These are phyloP conservation scores for Ogataea polymorpha DNA, from an alignment of 805 yeast species.

Conservation along the genomic window DNA sequence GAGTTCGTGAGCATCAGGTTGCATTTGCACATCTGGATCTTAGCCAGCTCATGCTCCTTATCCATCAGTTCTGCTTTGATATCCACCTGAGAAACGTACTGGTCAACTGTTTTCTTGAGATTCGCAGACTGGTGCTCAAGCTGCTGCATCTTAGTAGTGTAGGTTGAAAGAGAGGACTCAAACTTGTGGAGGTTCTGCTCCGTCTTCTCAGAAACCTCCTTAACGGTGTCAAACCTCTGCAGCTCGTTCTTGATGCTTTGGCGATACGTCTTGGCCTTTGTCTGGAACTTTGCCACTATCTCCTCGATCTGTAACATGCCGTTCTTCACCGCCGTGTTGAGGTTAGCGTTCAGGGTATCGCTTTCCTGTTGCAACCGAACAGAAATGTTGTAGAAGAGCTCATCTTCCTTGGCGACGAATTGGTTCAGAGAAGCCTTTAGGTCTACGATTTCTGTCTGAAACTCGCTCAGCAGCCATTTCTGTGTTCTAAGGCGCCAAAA, in stretches of 20 bases:
- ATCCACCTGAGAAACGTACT: constrained; percentile 10
- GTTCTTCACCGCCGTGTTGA: constrained; percentile 6
- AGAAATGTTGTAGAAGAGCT: constrained; percentile 10
- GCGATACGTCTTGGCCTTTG: constrained; percentile 8
- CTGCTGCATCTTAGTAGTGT: constrained; percentile 3
- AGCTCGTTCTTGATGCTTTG: constrained; percentile 11
- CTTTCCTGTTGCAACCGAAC: constrained; percentile 12
- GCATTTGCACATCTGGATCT: constrained; percentile 27
- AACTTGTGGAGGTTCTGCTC: constrained; percentile 5
- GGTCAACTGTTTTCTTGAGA: constrained; percentile 7
- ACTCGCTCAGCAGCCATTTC: neutral
- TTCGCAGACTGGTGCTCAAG: constrained; percentile 3
- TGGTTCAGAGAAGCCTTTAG: constrained; percentile 1
- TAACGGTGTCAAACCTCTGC: constrained; percentile 7
- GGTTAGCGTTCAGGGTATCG: constrained; percentile 3
- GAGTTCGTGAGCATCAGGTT: constrained; percentile 25
- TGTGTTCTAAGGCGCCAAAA: neutral
- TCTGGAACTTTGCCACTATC: constrained; percentile 3
- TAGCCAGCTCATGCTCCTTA: constrained; percentile 18
- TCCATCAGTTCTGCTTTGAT: constrained; percentile 8
- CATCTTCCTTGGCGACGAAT: constrained; percentile 19
- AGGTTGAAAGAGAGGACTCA: neutral
- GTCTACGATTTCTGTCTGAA: neutral
- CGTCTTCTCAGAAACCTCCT: constrained; percentile 3
- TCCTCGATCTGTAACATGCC: constrained; percentile 11